Base-by-base conservation (phyloP, 2,329 filamentous ascomycete species). In the Alternaria arbusti region DNA sequence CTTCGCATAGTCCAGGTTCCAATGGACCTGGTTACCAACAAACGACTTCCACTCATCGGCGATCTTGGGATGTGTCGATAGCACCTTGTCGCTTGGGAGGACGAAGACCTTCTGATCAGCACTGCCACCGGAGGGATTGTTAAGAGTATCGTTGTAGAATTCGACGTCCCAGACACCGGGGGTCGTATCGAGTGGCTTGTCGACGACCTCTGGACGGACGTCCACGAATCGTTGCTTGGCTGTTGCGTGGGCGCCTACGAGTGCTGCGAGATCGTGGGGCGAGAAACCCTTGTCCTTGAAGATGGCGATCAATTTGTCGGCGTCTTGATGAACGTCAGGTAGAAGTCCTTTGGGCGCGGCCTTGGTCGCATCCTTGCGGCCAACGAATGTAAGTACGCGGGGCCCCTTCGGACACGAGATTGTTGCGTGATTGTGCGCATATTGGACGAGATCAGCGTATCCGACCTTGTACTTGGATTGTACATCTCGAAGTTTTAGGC, bases 381-480 rank as follows among this genome's bases (percentile, higher is more conserved):
- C 86, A 8, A 85, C 81, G 62, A 84, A 84, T n/a, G 82, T 82
- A 15, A 80, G 74, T 40, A 87, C 82, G 11, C 81, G 80, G 4
- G 86, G 86, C 0, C 86, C 86, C n/a, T 84, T 78, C 2, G 86
- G 83, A 55, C 86, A 86, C 22, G 81, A 79, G 3, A 84, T 81
- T 5, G 84, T 84, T 5, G 83, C 85, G 44, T 84, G 51, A 78
- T 79, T 74, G 79, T 73, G 72, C 3, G 82, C 84, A 54, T 86
- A 83, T 70, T 87, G 84, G 44, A 86, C 84, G 20, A 88, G 76
- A 72, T 88, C 86, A 17, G 86, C 86, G 66, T 85, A 84, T 11
- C 81, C 78, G n/a, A 86, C 80, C 15, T 78, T 74, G 62, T 82
- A 84, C 59, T 81, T 78, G 20, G 69, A 63, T 56, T 81, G 81